Percentiles rank a stretch among this genome's conserved stretches.
Evolutionary conservation across 192 early-diverging fungal species (phyloP).

Genomic region (Linnemannia elongata): DNA sequence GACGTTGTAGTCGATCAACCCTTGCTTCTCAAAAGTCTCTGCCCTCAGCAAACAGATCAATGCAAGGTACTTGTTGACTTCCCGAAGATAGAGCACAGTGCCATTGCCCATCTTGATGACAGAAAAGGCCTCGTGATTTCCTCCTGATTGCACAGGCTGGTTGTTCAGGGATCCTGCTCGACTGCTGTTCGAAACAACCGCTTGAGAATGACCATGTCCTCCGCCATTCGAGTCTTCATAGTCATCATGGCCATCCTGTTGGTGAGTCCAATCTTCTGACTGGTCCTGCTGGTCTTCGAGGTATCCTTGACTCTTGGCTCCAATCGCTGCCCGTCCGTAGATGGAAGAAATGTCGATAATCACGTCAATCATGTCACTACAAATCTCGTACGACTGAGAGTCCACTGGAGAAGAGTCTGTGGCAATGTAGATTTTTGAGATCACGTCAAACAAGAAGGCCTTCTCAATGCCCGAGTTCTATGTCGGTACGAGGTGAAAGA

Average conservation of each 20-base stretch:
- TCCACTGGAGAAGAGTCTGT: slow-evolving; percentile 95
- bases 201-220: slow-evolving; percentile 28
- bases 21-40: slow-evolving; percentile 88
- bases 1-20: slow-evolving; percentile 92
- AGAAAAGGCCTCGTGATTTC: slow-evolving; percentile 70
- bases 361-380: slow-evolving; percentile 95
- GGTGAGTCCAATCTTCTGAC: slow-evolving; percentile 44
- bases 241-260: slow-evolving; percentile 29
- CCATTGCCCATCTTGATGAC: slow-evolving; percentile 84
- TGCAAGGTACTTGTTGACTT: slow-evolving; percentile 83
- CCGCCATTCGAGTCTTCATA: slow-evolving; percentile 26
- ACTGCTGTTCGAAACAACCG: slow-evolving; percentile 27
- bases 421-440: slow-evolving; percentile 94
- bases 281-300: slow-evolving; percentile 45
- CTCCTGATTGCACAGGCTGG: slow-evolving; percentile 28
- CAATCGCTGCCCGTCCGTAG: slow-evolving; percentile 71
- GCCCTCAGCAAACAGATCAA: slow-evolving; percentile 84
- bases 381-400: slow-evolving; percentile 91
- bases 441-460: slow-evolving; percentile 92
- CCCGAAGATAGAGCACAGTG: slow-evolving; percentile 82
- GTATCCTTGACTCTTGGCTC: slow-evolving; percentile 55
- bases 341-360: slow-evolving; percentile 86
- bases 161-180: slow-evolving; percentile 38
- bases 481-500: neutral
- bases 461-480: slow-evolving; percentile 97